Percentiles rank a stretch among this genome's conserved stretches.
Conservation (phyloP, 2,329 filamentous ascomycete species). For the Immersiporthe knoxdaviesiana region DNA sequence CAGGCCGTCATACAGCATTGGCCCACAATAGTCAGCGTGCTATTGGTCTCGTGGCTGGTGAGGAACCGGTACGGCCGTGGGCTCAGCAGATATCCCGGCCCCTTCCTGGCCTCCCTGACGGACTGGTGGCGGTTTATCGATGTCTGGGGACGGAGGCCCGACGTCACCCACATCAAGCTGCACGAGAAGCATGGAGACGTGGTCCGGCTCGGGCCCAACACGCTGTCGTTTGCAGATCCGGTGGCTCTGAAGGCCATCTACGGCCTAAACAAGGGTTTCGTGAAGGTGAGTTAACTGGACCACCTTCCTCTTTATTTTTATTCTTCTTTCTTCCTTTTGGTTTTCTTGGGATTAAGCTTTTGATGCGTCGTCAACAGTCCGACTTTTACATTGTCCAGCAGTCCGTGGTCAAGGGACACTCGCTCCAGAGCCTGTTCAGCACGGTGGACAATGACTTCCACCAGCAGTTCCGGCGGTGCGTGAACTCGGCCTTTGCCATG, state of each 20-base stretch:
- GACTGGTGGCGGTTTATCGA: constrained; percentile 78
- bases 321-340: background rate
- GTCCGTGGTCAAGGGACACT: constrained; percentile 68
- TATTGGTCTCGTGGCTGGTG: constrained; percentile 46
- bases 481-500: constrained; percentile 80
- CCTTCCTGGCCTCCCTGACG: constrained; percentile 67
- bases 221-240: constrained; percentile 42
- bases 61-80: constrained; percentile 58
- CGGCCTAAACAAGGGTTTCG: constrained; percentile 78
- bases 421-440: constrained; percentile 74
- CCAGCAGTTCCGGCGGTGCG: constrained; percentile 71
- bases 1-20: constrained; percentile 47
- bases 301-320: constrained; percentile 49
- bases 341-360: no score
- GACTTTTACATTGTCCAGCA: constrained; percentile 83
- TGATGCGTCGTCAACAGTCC: constrained; percentile 51
- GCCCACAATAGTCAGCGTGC: constrained; percentile 42
- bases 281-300: constrained; percentile 62
- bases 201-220: constrained; percentile 44
- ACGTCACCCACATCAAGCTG: constrained; percentile 68
- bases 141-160: constrained; percentile 65
- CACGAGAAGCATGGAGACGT: constrained; percentile 43
- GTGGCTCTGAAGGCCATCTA: constrained; percentile 48
- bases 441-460: constrained; percentile 77
- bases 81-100: constrained; percentile 73